Evolutionary conservation across 2,329 filamentous ascomycete species (phyloP).

Genomic region (Fusarium mundagurra): DNA sequence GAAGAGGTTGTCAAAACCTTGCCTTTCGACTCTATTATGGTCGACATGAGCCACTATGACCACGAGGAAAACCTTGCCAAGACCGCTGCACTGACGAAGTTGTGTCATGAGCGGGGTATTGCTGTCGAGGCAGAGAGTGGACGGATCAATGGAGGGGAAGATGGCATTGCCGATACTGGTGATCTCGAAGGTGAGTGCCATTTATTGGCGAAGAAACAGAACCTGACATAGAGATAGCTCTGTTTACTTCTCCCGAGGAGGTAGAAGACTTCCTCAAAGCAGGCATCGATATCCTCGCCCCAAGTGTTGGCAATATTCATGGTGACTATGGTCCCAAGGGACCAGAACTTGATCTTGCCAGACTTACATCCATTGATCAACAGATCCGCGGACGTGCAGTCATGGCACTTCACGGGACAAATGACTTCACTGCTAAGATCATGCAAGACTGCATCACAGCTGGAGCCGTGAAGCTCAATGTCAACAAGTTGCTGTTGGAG

Average conservation of each 20-base stretch:
- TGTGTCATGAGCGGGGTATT: slow-evolving; percentile 4
- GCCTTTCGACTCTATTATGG: slow-evolving; percentile 21
- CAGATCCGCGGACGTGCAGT: slow-evolving; percentile 52
- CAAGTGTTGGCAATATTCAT: slow-evolving; percentile 81
- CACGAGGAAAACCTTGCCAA: slow-evolving; percentile 1
- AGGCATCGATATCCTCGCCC: slow-evolving; percentile 78
- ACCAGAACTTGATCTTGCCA: slow-evolving; percentile 64
- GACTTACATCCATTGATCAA: slow-evolving; percentile 50
- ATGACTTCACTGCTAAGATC: slow-evolving; percentile 61
- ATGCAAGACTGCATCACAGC: slow-evolving; percentile 61
- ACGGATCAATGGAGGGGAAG: slow-evolving; percentile 63
- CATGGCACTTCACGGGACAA: slow-evolving; percentile 65
- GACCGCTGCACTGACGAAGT: background rate
- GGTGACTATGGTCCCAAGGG: slow-evolving; percentile 76
- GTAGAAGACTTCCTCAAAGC: slow-evolving; percentile 75
- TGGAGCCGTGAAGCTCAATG: slow-evolving; percentile 66
- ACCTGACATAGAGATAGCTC: background rate
- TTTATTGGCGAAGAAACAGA: no score
- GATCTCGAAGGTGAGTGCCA: slow-evolving; percentile 57
- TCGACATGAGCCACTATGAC: slow-evolving; percentile 14
- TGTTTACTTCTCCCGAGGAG: slow-evolving; percentile 73
- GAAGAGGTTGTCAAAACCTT: background rate
- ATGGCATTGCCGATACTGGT: slow-evolving; percentile 72
- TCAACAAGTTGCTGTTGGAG: slow-evolving; percentile 63
- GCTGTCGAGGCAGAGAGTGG: slow-evolving; percentile 32